phyloP scores from a whole-genome alignment of 345 rosid species.

The Gossypium sturtianum region DNA sequence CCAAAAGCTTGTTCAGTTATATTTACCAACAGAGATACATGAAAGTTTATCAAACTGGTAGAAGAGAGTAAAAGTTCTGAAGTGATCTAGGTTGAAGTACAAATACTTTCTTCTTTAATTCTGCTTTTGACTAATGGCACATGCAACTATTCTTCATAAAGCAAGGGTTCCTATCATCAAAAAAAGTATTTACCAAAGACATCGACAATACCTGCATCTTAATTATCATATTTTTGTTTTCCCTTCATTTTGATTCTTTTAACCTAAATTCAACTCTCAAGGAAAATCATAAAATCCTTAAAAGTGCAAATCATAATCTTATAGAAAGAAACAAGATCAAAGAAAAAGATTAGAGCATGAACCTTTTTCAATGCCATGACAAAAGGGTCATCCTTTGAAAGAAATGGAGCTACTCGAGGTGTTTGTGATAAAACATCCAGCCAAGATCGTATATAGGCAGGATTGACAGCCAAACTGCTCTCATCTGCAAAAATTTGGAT shows the following conservation, averaged over 20 bases:
- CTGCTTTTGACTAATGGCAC: neutral
- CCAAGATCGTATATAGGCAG: constrained; percentile 73
- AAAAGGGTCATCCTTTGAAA: constrained; percentile 82
- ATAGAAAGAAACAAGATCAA: neutral
- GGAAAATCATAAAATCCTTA: neutral
- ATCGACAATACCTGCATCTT: neutral
- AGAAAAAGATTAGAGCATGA: constrained; percentile 1
- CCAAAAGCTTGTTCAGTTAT: neutral
- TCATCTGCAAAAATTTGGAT: constrained; percentile 68
- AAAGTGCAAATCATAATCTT: neutral
- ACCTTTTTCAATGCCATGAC: constrained; percentile 83
- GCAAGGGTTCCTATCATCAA: neutral
- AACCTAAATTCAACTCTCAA: neutral
- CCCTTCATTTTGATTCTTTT: constrained; percentile 9
- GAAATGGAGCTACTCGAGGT: constrained; percentile 93
- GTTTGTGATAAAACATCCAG: constrained; percentile 79
- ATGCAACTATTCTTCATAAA: neutral
- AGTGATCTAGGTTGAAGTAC: neutral
- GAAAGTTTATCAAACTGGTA: neutral
- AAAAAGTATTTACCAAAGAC: neutral
- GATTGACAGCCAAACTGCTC: constrained; percentile 80
- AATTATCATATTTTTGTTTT: neutral
- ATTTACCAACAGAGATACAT: neutral
- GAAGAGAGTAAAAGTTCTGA: neutral
- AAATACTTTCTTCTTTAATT: neutral